phyloP scores from a whole-genome alignment of 768 basidiomycete species.

The Amanita subjunquillea region DNA sequence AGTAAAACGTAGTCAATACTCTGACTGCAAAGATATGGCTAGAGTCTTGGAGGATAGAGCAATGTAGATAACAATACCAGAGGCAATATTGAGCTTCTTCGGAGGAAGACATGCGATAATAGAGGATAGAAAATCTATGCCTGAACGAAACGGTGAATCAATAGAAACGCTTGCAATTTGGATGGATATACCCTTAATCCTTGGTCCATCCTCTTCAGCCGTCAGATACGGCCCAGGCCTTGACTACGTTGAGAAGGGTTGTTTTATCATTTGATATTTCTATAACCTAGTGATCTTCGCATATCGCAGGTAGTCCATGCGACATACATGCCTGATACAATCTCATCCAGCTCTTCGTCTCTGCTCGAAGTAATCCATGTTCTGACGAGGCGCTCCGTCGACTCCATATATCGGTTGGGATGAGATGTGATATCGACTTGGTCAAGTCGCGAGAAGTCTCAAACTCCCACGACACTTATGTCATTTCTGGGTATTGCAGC shows the following conservation, averaged over 20 bases:
- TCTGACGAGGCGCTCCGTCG: slow-evolving; percentile 40
- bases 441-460: no score
- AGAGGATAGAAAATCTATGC: slow-evolving; percentile 73
- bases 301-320: slow-evolving; percentile 4
- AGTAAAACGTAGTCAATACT: slow-evolving; percentile 76
- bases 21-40: slow-evolving; percentile 39
- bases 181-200: slow-evolving; percentile 59
- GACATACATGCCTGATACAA: slow-evolving; percentile 43
- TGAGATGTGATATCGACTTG: not conserved
- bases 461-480: slow-evolving; percentile 18
- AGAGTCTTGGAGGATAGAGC: slow-evolving; percentile 3
- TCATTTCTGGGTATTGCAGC: slow-evolving; percentile 21
- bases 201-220: slow-evolving; percentile 67
- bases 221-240: slow-evolving; percentile 83
- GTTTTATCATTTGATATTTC: slow-evolving; percentile 42
- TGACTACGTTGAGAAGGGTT: slow-evolving; percentile 70
- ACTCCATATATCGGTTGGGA: slow-evolving; percentile 19
- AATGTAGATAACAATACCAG: slow-evolving; percentile 42
- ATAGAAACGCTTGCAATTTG: not conserved
- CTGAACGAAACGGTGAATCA: slow-evolving; percentile 27
- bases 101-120: slow-evolving; percentile 53
- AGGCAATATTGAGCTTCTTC: slow-evolving; percentile 65
- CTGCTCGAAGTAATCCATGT: slow-evolving; percentile 65
- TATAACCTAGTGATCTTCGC: slow-evolving; percentile 13
- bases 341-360: slow-evolving; percentile 47